Evolutionary conservation across 768 basidiomycete genomes (phyloP).

Genomic region (Kondoa malvinella): DNA sequence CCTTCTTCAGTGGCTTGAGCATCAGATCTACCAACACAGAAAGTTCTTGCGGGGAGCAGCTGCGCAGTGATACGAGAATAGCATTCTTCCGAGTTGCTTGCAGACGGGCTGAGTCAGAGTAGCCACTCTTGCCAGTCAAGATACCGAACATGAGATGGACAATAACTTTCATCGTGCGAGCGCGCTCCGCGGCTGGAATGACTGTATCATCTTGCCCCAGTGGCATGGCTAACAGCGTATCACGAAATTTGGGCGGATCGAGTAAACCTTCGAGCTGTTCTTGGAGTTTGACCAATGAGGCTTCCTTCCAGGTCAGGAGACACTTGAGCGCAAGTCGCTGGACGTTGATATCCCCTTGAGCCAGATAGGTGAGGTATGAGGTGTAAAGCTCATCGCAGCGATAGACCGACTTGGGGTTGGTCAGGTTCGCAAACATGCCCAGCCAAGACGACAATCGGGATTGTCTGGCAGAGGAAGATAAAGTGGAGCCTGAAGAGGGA

Average conservation of each 20-base stretch:
- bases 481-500: conserved; percentile 13
- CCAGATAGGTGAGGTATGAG: conserved; percentile 57
- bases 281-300: conserved; percentile 42
- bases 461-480: conserved; percentile 32
- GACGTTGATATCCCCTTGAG: conserved; percentile 63
- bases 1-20: conserved; percentile 47
- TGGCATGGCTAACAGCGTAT: conserved; percentile 58
- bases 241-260: conserved; percentile 76
- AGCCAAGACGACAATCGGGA: conserved; percentile 59
- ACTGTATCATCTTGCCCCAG: conserved; percentile 40
- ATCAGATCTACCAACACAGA: conserved; percentile 66
- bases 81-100: conserved; percentile 52
- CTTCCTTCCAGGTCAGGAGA: conserved; percentile 61
- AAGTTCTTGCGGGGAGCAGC: conserved; percentile 58
- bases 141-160: conserved; percentile 69
- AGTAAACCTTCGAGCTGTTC: conserved; percentile 54
- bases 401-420: conserved; percentile 77
- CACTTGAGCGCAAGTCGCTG: conserved; percentile 63
- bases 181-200: conserved; percentile 43
- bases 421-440: conserved; percentile 69
- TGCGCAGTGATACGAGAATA: conserved; percentile 51
- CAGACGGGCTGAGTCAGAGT: conserved; percentile 36
- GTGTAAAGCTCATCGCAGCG: conserved; percentile 47
- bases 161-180: conserved; percentile 49
- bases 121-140: conserved; percentile 62